Percentiles rank a stretch among this genome's conserved stretches.
These are phyloP conservation scores for Intubia oerlemansii DNA, from an alignment of 2,329 filamentous ascomycete genomes.

Conservation along the genomic window DNA sequence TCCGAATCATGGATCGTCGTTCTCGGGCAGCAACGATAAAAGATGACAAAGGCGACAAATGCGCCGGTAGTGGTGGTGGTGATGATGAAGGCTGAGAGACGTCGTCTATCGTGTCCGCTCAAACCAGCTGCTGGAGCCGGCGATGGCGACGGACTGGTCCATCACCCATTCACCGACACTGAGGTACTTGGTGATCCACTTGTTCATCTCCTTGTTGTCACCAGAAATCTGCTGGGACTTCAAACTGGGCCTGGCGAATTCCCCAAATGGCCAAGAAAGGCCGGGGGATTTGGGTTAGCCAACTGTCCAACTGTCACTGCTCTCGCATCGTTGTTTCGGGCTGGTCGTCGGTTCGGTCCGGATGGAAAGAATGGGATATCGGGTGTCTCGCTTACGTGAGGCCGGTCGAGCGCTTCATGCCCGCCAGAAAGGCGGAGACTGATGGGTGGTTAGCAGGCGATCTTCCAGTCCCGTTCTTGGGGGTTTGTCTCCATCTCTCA, in stretches of 20 bases:
- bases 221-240: slow-evolving; percentile 62
- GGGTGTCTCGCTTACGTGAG: slow-evolving; percentile 57
- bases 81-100: no score
- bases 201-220: slow-evolving; percentile 63
- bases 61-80: no score
- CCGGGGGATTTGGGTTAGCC: no score
- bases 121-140: slow-evolving; percentile 75
- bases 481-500: neutral
- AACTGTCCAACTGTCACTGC: slow-evolving; percentile 12
- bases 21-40: no score
- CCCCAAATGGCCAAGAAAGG: slow-evolving; percentile 10
- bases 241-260: slow-evolving; percentile 47
- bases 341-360: no score
- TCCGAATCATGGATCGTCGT: no score
- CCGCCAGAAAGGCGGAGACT: slow-evolving; percentile 93
- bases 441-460: slow-evolving; percentile 1
- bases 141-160: slow-evolving; percentile 87
- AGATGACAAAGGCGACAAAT: no score
- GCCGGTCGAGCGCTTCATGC: slow-evolving; percentile 92
- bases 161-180: slow-evolving; percentile 94
- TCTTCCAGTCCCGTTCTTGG: no score
- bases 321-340: neutral
- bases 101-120: no score
- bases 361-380: neutral
- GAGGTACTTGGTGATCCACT: slow-evolving; percentile 85